Percentiles rank a stretch among this genome's conserved stretches.
Conservation (phyloP, 495 filamentous ascomycete species). For the Pyrenula aspistea region DNA sequence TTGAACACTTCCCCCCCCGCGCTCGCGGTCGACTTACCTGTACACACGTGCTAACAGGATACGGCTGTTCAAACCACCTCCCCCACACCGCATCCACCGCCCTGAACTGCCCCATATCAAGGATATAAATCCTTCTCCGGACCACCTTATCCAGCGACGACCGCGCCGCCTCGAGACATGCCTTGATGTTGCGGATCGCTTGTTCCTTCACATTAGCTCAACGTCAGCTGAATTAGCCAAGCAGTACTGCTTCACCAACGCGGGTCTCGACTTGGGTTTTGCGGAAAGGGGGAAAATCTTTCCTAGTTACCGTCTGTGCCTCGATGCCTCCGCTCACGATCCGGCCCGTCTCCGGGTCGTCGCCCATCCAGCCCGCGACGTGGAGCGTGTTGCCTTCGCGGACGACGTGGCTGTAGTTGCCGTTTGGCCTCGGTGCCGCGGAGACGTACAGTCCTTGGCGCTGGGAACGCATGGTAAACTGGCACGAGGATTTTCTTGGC, state of each 20-base stretch:
- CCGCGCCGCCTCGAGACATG: not conserved
- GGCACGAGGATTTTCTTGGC: too few relatives aligned
- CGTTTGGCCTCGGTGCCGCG: not conserved
- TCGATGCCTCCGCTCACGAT: not conserved
- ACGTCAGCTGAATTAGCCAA: not conserved
- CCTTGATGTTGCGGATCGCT: not conserved
- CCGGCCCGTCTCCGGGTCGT: not conserved
- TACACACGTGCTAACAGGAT: not conserved
- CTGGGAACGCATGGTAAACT: not conserved
- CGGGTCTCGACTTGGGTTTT: too few relatives aligned
- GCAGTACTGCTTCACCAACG: not conserved
- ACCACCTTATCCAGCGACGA: not conserved
- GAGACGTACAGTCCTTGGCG: not conserved
- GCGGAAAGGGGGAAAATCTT: too few relatives aligned
- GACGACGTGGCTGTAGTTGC: not conserved
- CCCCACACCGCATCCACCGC: not conserved
- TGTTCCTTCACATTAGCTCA: not conserved
- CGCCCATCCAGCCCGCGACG: not conserved
- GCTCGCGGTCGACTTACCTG: slow-evolving; percentile 2
- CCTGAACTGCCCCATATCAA: not conserved
- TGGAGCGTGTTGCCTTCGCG: not conserved
- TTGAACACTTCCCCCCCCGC: too few relatives aligned
- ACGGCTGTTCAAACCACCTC: not conserved
- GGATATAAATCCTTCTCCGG: not conserved
- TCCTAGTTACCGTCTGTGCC: not conserved